Evolutionary conservation across 371 early-diverging fungal genomes (phyloP).

Genomic region (Mortierella sp.): DNA sequence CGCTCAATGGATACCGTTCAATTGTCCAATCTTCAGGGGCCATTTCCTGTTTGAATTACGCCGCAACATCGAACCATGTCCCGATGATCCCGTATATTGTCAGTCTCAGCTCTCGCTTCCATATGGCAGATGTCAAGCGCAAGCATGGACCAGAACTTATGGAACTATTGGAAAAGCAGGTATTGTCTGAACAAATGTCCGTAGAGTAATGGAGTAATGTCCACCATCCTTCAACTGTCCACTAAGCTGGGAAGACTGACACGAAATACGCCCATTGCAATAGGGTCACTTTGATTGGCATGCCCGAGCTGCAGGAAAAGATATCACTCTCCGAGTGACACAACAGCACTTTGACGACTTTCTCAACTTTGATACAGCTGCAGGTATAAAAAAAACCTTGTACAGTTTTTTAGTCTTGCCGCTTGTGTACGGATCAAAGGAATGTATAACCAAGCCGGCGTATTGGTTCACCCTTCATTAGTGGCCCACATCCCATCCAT

Average conservation of each 20-base stretch:
- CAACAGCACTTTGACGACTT: conserved; percentile 44
- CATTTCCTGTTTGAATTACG: conserved; percentile 64
- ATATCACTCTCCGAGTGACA: conserved; percentile 39
- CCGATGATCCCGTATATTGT: conserved; percentile 55
- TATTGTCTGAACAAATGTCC: background rate
- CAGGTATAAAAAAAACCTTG: conserved; percentile 23
- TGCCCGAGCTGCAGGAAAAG: conserved; percentile 38
- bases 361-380: conserved; percentile 43
- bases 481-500: conserved; percentile 65
- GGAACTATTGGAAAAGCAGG: conserved; percentile 47
- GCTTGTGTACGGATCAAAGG: too few species aligned
- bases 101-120: conserved; percentile 65
- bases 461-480: conserved; percentile 31
- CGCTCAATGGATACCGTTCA: background rate
- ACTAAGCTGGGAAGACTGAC: too few species aligned
- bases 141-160: conserved; percentile 41
- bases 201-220: too few species aligned
- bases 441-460: too few species aligned
- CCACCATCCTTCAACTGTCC: too few species aligned
- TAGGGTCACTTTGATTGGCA: conserved; percentile 54
- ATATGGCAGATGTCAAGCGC: conserved; percentile 57
- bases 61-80: conserved; percentile 55
- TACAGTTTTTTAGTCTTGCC: too few species aligned
- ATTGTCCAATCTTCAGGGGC: conserved; percentile 55
- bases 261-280: too few species aligned